Evolutionary conservation across 176 grass and related monocot genomes (phyloP), one percentile per base, ranked within the genome.

Genomic region (Canna indica): DNA sequence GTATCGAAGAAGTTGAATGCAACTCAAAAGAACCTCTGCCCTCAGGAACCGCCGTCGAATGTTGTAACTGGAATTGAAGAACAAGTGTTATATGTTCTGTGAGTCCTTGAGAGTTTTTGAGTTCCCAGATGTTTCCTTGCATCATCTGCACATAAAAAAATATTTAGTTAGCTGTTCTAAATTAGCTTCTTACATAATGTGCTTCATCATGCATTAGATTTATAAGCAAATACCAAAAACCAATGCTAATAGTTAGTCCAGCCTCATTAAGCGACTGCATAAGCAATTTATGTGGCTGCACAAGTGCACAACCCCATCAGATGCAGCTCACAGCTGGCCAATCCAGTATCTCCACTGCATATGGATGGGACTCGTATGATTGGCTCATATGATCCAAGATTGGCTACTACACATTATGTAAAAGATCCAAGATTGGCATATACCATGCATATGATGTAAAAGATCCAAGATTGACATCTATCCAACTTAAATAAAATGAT

Each of bases 101-200:
- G 24, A 30, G 24, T 35, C 71, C 71, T 45, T 73, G 22, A 25
- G 54, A n/a, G 36, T 42, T 73, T 35, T 54, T 38, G 60, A 60
- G 31, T 61, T 54, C 71, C 54, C 54, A 59, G 35, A 73, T 73
- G 26, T 73, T 73, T 73, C 71, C 71, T 42, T 73, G 71, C 71
- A 73, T 73, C 34, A 58, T 73, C 71, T 73, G 53, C 54, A 29
- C 18, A 59, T 30, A 9, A 7, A 73, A 60, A 59, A 5, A 73
- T 41, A 60, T 25, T 11, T 27, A 41, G 14, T 73, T n/a, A 44
- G 54, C 5, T 18, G 17, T 20, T 30, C 18, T 3, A 15, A 8
- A n/a, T n/a, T n/a, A n/a, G n/a, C n/a, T n/a, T n/a, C n/a, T n/a
- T n/a, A n/a, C n/a, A n/a, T n/a, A n/a, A n/a, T n/a, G n/a, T n/a